Evolutionary conservation across 1,284 basidiomycete species (phyloP).

Genomic region (Tylopilus sp.): DNA sequence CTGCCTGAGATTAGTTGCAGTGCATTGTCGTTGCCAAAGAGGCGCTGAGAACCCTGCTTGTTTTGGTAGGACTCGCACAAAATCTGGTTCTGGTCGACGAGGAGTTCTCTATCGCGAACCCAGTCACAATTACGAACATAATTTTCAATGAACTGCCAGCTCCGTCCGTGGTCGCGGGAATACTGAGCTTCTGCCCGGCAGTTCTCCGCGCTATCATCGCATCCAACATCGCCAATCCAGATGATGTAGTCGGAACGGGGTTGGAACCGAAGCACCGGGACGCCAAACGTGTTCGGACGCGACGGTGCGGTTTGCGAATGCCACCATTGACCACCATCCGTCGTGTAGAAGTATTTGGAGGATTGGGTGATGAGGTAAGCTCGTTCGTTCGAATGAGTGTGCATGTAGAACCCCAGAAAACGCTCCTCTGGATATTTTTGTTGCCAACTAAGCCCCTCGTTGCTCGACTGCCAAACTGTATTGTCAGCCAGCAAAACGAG

Average conservation of each 20-base stretch:
- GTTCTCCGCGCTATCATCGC: conserved; percentile 41
- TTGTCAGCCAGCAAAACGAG: conserved; percentile 78
- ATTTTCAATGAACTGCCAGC: conserved; percentile 75
- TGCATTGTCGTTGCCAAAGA: conserved; percentile 57
- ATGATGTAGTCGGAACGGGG: conserved; percentile 84
- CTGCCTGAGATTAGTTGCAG: conserved; percentile 79
- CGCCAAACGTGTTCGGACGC: conserved; percentile 77
- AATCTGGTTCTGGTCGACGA: conserved; percentile 82
- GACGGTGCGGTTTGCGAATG: conserved; percentile 54
- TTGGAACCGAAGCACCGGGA: conserved; percentile 84
- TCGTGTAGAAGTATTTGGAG: conserved; percentile 73
- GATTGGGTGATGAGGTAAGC: conserved; percentile 85
- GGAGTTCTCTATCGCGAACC: conserved; percentile 76
- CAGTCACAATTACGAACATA: conserved; percentile 94
- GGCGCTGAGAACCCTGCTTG: conserved; percentile 79
- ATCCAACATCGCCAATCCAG: conserved; percentile 81
- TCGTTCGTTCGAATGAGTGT: conserved; percentile 73
- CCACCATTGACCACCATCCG: conserved; percentile 80
- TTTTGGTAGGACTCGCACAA: conserved; percentile 86
- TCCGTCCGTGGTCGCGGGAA: conserved; percentile 72
- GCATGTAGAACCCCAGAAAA: conserved; percentile 85
- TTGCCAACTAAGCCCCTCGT: conserved; percentile 92
- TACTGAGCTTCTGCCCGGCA: conserved; percentile 78
- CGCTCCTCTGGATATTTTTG: conserved; percentile 56
- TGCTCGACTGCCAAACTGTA: conserved; percentile 88